These are phyloP conservation scores for Nitzschia palea DNA, from an alignment of 108 stramenopile genomes.

Conservation along the genomic window DNA sequence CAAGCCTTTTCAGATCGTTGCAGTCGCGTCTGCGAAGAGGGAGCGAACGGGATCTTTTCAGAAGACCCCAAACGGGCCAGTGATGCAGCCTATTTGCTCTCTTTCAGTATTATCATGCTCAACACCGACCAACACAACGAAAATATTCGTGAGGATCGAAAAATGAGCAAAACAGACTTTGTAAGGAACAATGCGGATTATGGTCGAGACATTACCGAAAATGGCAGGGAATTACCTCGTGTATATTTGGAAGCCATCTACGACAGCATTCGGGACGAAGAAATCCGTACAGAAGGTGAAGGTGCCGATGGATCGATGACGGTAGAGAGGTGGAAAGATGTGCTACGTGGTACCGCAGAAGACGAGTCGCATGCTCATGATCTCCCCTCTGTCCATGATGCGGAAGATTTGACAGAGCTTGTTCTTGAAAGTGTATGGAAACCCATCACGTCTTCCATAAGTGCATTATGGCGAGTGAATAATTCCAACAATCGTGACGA, in stretches of 20 bases:
- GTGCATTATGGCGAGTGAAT: slow-evolving; percentile 73
- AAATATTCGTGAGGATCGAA: slow-evolving; percentile 91
- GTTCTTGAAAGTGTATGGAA: slow-evolving; percentile 82
- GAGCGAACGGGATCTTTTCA: slow-evolving; percentile 65
- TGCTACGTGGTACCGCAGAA: slow-evolving; percentile 54
- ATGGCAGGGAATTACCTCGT: slow-evolving; percentile 76
- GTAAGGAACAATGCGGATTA: slow-evolving; percentile 91
- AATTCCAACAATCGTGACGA: neutral
- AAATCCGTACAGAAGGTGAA: slow-evolving; percentile 88
- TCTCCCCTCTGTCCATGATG: slow-evolving; percentile 32
- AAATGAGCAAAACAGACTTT: slow-evolving; percentile 91
- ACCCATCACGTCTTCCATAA: slow-evolving; percentile 77
- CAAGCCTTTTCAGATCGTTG: slow-evolving; percentile 89
- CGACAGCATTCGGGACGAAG: slow-evolving; percentile 79
- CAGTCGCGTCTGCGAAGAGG: slow-evolving; percentile 80
- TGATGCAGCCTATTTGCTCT: slow-evolving; percentile 92
- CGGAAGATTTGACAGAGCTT: slow-evolving; percentile 71
- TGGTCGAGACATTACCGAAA: slow-evolving; percentile 88
- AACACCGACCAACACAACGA: slow-evolving; percentile 98
- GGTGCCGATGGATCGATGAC: slow-evolving; percentile 90
- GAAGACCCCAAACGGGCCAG: slow-evolving; percentile 80
- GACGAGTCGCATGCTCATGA: slow-evolving; percentile 27
- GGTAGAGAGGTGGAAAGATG: slow-evolving; percentile 89
- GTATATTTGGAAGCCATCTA: slow-evolving; percentile 90
- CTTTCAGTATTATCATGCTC: slow-evolving; percentile 97